Evolutionary conservation across 257 asterid genomes (phyloP).

Genomic region (Misopates orontium): DNA sequence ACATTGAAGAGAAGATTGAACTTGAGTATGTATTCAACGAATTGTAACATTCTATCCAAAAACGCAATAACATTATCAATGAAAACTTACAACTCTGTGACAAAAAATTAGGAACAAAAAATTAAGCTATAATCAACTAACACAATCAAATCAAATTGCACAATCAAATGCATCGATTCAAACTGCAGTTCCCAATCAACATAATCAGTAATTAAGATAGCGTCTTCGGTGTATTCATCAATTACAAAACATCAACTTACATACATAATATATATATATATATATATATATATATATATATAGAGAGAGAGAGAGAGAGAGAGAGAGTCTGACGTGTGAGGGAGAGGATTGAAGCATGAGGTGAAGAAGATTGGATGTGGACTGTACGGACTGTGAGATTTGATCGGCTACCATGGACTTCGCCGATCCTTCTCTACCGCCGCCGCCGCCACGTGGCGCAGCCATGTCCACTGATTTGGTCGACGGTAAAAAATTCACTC

Average conservation of each 20-base stretch:
- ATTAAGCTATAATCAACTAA: not conserved
- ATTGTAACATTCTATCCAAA: no score
- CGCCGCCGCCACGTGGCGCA: slow-evolving; percentile 23
- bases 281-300: not conserved
- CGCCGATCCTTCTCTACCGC: slow-evolving; percentile 63
- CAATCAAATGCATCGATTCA: not conserved
- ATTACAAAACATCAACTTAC: no score
- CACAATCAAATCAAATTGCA: not conserved
- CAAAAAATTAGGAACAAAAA: not conserved
- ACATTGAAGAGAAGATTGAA: not conserved
- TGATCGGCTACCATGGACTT: slow-evolving; percentile 70
- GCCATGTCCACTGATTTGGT: slow-evolving; percentile 24
- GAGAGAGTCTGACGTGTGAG: slow-evolving; percentile 46
- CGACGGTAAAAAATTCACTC: not conserved
- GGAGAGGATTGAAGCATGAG: slow-evolving; percentile 91
- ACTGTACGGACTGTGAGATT: slow-evolving; percentile 70
- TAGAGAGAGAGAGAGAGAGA: slow-evolving; percentile 18
- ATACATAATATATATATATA: no score
- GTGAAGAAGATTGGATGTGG: slow-evolving; percentile 86
- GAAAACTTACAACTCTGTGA: not conserved
- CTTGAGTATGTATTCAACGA: not conserved
- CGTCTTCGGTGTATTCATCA: no score
- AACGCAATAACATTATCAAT: no score
- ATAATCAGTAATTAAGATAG: not conserved
- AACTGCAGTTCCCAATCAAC: not conserved